phyloP scores from a whole-genome alignment of 352 stramenopile genomes.

The Elongisporangium prolatum region DNA sequence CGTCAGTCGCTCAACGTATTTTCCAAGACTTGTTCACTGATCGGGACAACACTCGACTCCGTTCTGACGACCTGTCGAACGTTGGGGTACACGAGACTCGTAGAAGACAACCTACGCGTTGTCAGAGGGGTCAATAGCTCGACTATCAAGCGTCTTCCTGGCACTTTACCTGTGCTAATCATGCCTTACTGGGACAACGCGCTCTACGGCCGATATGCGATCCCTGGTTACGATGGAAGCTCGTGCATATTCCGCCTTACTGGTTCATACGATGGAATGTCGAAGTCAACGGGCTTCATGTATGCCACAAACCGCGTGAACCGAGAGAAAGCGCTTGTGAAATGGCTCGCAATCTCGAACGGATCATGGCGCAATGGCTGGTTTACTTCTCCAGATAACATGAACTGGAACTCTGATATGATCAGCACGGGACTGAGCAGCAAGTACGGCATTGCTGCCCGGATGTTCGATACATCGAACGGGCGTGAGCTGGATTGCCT shows the following conservation, averaged over 20 bases:
- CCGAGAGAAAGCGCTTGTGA: neutral
- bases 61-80: neutral
- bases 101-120: conserved; percentile 10
- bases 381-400: neutral
- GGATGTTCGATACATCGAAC: neutral
- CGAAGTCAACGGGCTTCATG: neutral
- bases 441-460: conserved; percentile 6
- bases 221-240: conserved; percentile 26
- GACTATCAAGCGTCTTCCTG: conserved; percentile 11
- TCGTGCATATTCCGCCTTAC: conserved; percentile 18
- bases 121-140: conserved; percentile 21
- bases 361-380: conserved; percentile 8
- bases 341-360: conserved; percentile 1
- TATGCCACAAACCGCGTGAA: neutral
- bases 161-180: conserved; percentile 32
- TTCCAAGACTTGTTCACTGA: neutral
- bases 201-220: conserved; percentile 10
- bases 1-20: neutral
- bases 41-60: neutral
- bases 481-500: conserved; percentile 14
- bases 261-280: conserved; percentile 2
- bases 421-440: neutral
- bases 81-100: conserved; percentile 2
- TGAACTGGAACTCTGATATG: neutral
- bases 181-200: conserved; percentile 39